phyloP scores from a whole-genome alignment of 176 grass and related monocot genomes.

The Ampelocalamus luodianensis region DNA sequence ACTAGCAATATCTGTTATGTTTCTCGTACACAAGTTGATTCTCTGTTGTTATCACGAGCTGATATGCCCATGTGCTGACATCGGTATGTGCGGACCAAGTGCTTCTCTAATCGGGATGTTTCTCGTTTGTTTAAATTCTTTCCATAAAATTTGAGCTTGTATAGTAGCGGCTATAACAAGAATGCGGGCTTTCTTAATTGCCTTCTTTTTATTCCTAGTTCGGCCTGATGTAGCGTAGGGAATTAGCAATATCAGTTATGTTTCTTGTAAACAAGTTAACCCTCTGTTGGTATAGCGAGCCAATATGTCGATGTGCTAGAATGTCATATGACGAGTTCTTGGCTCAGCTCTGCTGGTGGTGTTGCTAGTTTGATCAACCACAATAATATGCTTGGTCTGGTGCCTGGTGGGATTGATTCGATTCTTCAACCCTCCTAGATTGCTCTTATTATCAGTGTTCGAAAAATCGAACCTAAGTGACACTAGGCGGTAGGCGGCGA shows the following conservation, averaged over 20 bases:
- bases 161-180: too few species aligned
- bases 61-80: not conserved
- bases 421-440: not conserved
- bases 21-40: not conserved
- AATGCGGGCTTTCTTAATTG: not conserved
- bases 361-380: slow-evolving; percentile 14
- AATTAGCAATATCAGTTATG: not conserved
- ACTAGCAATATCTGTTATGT: not conserved
- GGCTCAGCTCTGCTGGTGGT: not conserved
- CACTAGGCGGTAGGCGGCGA: not conserved
- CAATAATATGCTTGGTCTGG: not conserved
- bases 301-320: not conserved
- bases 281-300: not conserved
- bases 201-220: not conserved
- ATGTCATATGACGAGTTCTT: not conserved
- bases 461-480: not conserved
- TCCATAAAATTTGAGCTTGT: not conserved
- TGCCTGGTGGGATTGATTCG: not conserved
- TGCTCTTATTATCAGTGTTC: not conserved
- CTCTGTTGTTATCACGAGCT: not conserved
- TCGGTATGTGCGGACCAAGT: not conserved
- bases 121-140: not conserved
- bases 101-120: not conserved
- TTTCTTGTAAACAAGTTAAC: not conserved
- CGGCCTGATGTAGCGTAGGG: not conserved